Conservation (phyloP, 176 grass and related monocot species). For the Dactylis glomerata region DNA sequence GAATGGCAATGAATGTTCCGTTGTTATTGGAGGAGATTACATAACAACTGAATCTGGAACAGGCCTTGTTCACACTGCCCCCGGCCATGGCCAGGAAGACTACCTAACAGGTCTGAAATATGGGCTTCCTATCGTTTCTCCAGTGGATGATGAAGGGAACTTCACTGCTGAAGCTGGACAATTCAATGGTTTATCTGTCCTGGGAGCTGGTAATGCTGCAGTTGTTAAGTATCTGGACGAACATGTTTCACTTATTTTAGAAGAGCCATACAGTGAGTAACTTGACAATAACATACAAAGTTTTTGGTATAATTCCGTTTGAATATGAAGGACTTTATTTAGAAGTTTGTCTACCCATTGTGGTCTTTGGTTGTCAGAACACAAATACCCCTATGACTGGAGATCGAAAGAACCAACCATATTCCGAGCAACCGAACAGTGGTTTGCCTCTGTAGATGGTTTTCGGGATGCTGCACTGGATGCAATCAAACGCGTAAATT, state of each 20-base stretch:
- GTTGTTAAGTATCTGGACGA: slow-evolving; percentile 77
- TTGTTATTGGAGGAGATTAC: slow-evolving; percentile 92
- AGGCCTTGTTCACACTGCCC: slow-evolving; percentile 98
- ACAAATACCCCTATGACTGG: slow-evolving; percentile 99
- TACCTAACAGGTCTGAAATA: slow-evolving; percentile 92
- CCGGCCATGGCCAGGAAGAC: slow-evolving; percentile 98
- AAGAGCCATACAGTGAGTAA: slow-evolving; percentile 95
- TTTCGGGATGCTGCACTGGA: slow-evolving; percentile 93
- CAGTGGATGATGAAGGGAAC: slow-evolving; percentile 87
- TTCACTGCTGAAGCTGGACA: slow-evolving; percentile 90
- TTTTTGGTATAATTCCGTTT: slow-evolving; percentile 2
- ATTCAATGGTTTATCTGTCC: slow-evolving; percentile 78
- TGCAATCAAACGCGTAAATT: slow-evolving; percentile 79
- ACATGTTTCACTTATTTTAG: slow-evolving; percentile 66
- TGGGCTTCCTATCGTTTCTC: slow-evolving; percentile 85
- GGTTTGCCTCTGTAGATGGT: slow-evolving; percentile 98
- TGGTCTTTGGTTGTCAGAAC: slow-evolving; percentile 54
- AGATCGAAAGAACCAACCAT: slow-evolving; percentile 99
- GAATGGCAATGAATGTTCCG: slow-evolving; percentile 79
- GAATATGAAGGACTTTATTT: slow-evolving; percentile 11
- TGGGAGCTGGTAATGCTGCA: slow-evolving; percentile 78
- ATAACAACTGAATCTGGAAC: slow-evolving; percentile 98
- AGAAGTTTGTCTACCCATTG: slow-evolving; percentile 18
- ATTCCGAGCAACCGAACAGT: slow-evolving; percentile 95
- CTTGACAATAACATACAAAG: not conserved